Evolutionary conservation across 805 yeast genomes (phyloP), one percentile per base, ranked within the genome.

Genomic region (Barnettozyma salicaria): DNA sequence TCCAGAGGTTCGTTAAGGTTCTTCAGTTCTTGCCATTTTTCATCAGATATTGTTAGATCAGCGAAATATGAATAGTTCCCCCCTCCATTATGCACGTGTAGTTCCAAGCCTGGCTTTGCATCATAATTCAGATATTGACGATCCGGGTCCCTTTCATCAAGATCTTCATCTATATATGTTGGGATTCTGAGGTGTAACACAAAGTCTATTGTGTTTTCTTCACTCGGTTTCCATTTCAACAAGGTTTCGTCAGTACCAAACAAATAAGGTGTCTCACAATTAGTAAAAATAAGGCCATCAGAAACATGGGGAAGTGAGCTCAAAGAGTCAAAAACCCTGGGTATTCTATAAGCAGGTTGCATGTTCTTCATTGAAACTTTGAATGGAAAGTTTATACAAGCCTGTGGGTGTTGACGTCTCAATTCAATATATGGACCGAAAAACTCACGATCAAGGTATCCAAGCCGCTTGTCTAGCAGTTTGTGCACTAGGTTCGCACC

Each of bases 161-260:
- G 63, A 38, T 78, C 84, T 6, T 73, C 73, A 55, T 83, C 90
- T 31, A 70, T 70, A 48, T 48, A 77, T 7, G 60, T 48, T 13
- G 78, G 75, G 50, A 85, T 84, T 24, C 70, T 70, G 41, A 87
- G 59, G 23, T 69, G 68, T 42, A 92, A 59, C 55, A 79, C 79
- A 61, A 86, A 92, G 60, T 92, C 99, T 30, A 94, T 76, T 0
- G 97, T 82, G 51, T 92, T 94, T 59, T 90, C 98, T 44, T 85
- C 85, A 10, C 95, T 86, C 3, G 98, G 97, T 55, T 92, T 92
- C 99, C 99, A 92, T 61, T 94, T 92, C 38, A 92, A 63, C 34
- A 92, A 65, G 6, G 87, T 76, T 1, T 76, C 71, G 58, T 92
- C 97, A 1, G 97, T 90, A 11, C 97, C 97, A 44, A 80, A 76